Percentiles rank a stretch among this genome's conserved stretches.
Evolutionary conservation across 2,329 filamentous ascomycete genomes (phyloP).

Genomic region (Trichoderma sp.): DNA sequence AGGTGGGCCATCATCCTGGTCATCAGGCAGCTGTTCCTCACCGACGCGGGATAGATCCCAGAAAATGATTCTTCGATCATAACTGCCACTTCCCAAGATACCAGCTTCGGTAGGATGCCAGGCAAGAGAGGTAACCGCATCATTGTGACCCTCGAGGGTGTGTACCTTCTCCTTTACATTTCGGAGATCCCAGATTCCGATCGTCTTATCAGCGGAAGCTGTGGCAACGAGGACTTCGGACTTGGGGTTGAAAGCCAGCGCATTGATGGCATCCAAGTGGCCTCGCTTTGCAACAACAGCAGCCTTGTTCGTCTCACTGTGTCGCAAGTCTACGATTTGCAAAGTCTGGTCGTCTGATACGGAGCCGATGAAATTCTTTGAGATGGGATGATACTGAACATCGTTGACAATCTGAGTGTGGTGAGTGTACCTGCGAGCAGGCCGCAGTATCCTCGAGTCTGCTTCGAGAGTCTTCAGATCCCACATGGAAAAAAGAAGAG

Average conservation of each 20-base stretch:
- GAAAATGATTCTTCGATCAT: conserved; percentile 91
- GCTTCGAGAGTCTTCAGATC: conserved; percentile 77
- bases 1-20: conserved; percentile 90
- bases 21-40: conserved; percentile 92
- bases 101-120: conserved; percentile 93
- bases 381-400: conserved; percentile 90
- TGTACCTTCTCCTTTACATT: conserved; percentile 90
- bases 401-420: conserved; percentile 94
- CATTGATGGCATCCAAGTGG: conserved; percentile 91
- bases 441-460: conserved; percentile 68
- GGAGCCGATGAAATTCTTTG: conserved; percentile 81
- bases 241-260: conserved; percentile 90
- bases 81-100: conserved; percentile 86
- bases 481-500: conserved; percentile 41
- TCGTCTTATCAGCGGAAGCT: conserved; percentile 91
- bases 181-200: conserved; percentile 92
- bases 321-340: conserved; percentile 86
- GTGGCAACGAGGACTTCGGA: conserved; percentile 91
- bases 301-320: conserved; percentile 63
- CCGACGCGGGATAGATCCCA: conserved; percentile 94
- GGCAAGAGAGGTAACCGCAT: conserved; percentile 85
- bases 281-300: conserved; percentile 70
- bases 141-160: conserved; percentile 82
- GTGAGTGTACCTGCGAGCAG: conserved; percentile 77
- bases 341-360: conserved; percentile 95